A percentile compares a stretch with the other conserved stretches of the same genome.
Conservation (phyloP, 768 basidiomycete genomes). For the Serendipita indica region DNA sequence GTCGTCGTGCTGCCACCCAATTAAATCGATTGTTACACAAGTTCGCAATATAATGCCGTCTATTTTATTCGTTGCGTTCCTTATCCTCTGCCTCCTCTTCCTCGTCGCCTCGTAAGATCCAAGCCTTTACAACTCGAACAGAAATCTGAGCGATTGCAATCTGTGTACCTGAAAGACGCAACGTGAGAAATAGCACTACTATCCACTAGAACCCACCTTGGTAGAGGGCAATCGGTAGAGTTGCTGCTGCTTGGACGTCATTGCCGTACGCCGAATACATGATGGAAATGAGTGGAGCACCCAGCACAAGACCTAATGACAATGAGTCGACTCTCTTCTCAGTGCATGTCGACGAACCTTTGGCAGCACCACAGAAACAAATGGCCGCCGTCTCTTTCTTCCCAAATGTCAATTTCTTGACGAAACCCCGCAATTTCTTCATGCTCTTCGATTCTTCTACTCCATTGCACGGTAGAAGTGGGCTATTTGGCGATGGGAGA, state of each 20-base stretch:
- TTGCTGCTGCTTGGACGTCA: constrained; percentile 17
- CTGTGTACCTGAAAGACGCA: neutral
- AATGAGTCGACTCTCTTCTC: neutral
- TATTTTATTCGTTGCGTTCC: neutral
- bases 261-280: constrained; percentile 20
- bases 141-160: constrained; percentile 6
- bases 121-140: neutral
- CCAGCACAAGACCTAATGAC: constrained; percentile 17
- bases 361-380: constrained; percentile 22
- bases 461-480: neutral
- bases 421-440: constrained; percentile 1
- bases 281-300: constrained; percentile 19
- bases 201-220: constrained; percentile 11
- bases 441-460: constrained; percentile 6
- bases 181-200: neutral
- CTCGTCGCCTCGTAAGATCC: constrained; percentile 1
- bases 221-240: constrained; percentile 20
- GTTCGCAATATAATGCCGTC: neutral
- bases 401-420: constrained; percentile 13
- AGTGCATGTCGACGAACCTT: constrained; percentile 14
- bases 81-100: neutral
- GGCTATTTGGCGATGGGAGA: constrained; percentile 12
- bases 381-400: constrained; percentile 20
- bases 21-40: neutral
- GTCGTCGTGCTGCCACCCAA: neutral